These are phyloP conservation scores for Mucor mucedo DNA, from an alignment of 371 early-diverging fungal species.

Conservation along the genomic window DNA sequence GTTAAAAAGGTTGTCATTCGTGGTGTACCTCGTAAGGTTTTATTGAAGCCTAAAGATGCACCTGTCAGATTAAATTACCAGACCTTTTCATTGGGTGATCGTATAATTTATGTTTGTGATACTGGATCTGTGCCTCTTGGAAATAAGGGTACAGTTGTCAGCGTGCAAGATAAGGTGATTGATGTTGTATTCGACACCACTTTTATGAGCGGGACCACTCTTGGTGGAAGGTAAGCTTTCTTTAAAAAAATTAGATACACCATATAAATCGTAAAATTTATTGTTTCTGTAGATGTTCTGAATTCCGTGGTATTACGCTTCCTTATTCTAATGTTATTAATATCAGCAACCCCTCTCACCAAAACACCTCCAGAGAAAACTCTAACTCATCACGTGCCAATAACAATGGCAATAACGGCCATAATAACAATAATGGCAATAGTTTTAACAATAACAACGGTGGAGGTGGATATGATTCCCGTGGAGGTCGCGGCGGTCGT, in stretches of 20 bases:
- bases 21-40: slow-evolving; percentile 67
- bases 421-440: not conserved
- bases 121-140: slow-evolving; percentile 82
- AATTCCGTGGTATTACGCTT: slow-evolving; percentile 71
- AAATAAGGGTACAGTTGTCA: slow-evolving; percentile 84
- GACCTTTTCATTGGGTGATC: slow-evolving; percentile 85
- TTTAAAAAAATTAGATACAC: not conserved
- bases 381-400: not conserved
- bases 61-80: slow-evolving; percentile 74
- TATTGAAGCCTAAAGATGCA: slow-evolving; percentile 83
- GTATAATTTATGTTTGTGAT: slow-evolving; percentile 81
- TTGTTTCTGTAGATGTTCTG: slow-evolving; percentile 59
- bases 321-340: slow-evolving; percentile 65
- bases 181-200: slow-evolving; percentile 88
- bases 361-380: slow-evolving; percentile 14
- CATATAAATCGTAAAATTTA: not conserved
- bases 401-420: not conserved
- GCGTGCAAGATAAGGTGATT: slow-evolving; percentile 69
- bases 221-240: slow-evolving; percentile 67
- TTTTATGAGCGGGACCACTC: slow-evolving; percentile 80
- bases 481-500: slow-evolving; percentile 19
- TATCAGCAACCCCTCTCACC: slow-evolving; percentile 38
- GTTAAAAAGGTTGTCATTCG: slow-evolving; percentile 63
- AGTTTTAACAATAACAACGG: not conserved
- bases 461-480: slow-evolving; percentile 5